phyloP scores from a whole-genome alignment of 768 basidiomycete species.

The Calocera viscosa region DNA sequence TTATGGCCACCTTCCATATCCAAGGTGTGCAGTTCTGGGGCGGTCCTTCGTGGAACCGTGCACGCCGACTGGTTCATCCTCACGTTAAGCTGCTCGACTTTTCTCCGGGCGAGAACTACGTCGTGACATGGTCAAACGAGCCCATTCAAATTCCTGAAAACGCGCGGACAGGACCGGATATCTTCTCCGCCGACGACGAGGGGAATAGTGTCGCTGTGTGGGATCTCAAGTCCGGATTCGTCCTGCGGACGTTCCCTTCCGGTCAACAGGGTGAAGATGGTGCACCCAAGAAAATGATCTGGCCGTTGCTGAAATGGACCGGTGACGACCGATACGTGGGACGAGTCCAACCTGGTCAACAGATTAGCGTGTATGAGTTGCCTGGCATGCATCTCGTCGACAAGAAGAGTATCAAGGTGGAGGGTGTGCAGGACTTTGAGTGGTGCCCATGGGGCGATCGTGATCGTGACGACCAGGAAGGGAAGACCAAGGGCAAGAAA shows the following conservation, averaged over 20 bases:
- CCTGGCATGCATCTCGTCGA: conserved; percentile 88
- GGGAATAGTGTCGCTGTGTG: conserved; percentile 96
- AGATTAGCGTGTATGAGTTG: conserved; percentile 93
- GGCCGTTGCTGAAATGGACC: conserved; percentile 96
- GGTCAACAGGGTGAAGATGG: conserved; percentile 42
- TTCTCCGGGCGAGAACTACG: conserved; percentile 89
- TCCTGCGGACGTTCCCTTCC: conserved; percentile 82
- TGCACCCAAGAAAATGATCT: conserved; percentile 49
- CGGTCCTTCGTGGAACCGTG: conserved; percentile 75
- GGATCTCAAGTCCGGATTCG: conserved; percentile 87
- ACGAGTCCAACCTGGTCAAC: conserved; percentile 74
- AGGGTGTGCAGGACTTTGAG: conserved; percentile 95
- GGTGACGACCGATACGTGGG: conserved; percentile 92
- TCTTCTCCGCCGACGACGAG: conserved; percentile 90
- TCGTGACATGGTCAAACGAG: conserved; percentile 96
- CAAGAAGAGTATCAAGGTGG: conserved; percentile 94
- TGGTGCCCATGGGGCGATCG: conserved; percentile 92
- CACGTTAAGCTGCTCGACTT: conserved; percentile 93
- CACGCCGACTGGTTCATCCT: conserved; percentile 88
- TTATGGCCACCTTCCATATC: conserved; percentile 81
- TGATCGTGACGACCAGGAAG: conserved; percentile 56
- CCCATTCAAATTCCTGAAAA: conserved; percentile 76
- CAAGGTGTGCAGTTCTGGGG: conserved; percentile 96
- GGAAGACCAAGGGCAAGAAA: conserved; percentile 32
- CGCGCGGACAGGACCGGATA: conserved; percentile 62